Base-by-base conservation (phyloP, 441 rosid species). In the Geranium incanum region DNA sequence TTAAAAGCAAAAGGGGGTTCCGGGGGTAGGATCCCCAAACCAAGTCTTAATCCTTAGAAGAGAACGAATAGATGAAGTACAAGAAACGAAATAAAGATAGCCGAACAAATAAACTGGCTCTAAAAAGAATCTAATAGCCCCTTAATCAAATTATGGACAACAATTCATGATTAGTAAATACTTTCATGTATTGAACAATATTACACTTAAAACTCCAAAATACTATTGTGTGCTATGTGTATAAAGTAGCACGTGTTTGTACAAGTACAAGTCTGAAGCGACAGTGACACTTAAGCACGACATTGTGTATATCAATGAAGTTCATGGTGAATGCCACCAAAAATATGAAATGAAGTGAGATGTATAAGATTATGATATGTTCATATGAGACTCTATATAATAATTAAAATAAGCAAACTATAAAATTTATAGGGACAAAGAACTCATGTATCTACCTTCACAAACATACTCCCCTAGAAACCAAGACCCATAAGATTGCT, bases 401-500 rank as follows among this genome's bases (percentile, higher is more conserved):
- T 39, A 39, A 39, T 39, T 39, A 2, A 6, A 6, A 45, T 45
- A 45, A 45, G 52, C 52, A 45, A 7, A 45, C 7, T 9, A 45
- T 72, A 19, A 12, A 68, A n/a, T 9, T 23, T 74, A 5, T 43
- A 23, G 13, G 52, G 15, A 11, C 63, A 41, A 9, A 13, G 16
- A 16, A 74, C 52, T 41, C 19, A 12, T 16, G 13, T 57, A 16
- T 50, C 18, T 80, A 89, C 98, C 98, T 86, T 86, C 79, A 72
- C 81, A 87, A 68, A 89, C 79, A 76, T 89, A 89, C 78, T 89
- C 87, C 68, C 97, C 97, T 7, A 91, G 69, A 78, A 93, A 89
- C 98, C 98, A 93, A 71, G 98, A 91, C 67, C 89, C 84, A 79
- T 87, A 83, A 4, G 88, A 72, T 74, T 84, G 93, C 85, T 93